Evolutionary conservation across 306 rosid genomes (phyloP), one percentile per base, ranked within the genome.

Genomic region (Prunus dulcis): DNA sequence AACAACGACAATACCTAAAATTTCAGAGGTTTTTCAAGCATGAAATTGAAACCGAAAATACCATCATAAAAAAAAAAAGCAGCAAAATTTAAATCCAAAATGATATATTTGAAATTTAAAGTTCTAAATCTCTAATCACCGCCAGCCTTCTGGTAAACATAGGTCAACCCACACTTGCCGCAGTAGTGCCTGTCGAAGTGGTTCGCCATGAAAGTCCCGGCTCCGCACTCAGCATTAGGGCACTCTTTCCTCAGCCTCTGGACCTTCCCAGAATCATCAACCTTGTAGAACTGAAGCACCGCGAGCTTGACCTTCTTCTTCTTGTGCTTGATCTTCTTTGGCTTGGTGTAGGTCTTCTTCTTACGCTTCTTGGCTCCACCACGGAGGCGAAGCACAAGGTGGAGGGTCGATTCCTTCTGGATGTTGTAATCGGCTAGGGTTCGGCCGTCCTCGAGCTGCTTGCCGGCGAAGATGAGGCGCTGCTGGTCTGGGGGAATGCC

Each of bases 301-400:
- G 97, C 88, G 69, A 93, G 93, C 96, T 93, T 93, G 5, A 93
- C 96, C 92, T 93, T 93, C 96, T 88, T 93, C 9, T 93, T 87
- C 89, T 93, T 93, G 89, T 93, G 98, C 92, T 93, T 93, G 85
- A 93, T 91, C 88, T 93, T 93, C 92, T 93, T 93, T 0, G 98
- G 98, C 86, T 91, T 93, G 58, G 98, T 91, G 87, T 93, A 91
- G 57, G 98, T 93, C 93, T 93, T 93, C 97, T 93, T 93, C 97
- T 93, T 93, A 4, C 98, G 74, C 92, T 93, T 93, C 86, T 93
- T 93, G 12, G 98, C 98, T 1, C 98, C 98, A 12, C 98, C 98
- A 2, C 98, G 88, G 69, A 93, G 97, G 30, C 98, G 95, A 73
- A 93, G 98, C 10, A 93, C 97, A 1, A 93, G 89, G 78, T 93